Evolutionary conservation across 2,329 filamentous ascomycete genomes (phyloP), one percentile per base, ranked within the genome.

Genomic region (Davidsoniella eucalypti): DNA sequence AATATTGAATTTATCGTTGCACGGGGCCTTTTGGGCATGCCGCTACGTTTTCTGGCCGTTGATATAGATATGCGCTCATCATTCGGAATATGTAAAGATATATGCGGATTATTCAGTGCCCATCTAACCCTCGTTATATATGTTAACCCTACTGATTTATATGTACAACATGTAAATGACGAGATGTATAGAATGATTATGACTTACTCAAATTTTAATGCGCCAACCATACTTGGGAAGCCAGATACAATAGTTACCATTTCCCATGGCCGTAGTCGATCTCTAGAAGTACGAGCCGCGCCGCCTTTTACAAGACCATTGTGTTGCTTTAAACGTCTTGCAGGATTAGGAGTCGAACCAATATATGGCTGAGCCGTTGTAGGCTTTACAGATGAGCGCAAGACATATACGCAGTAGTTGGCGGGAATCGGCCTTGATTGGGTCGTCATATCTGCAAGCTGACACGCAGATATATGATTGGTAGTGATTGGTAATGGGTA

Each of bases 321-420:
- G 66, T 98, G 92, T 63, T 96, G 92, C 54, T 78, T 80, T 21
- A 96, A 71, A 12, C 92, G 83, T 53, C 90, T 76, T 1, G 80
- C 78, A 40, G 92, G 90, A 60, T 95, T 80, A 0, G 88, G 88
- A 1, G 92, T 96, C 41, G 86, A 94, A 49, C 92, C 92, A 50
- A 96, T 82, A 64, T 98, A 98, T 25, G 90, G 72, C 21, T 53
- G 52, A 37, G 42, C 49, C 2, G 75, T 78, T 25, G 75, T 72
- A 60, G 78, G 79, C 43, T 77, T 74, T 8, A 87, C 73, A 0
- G 81, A 87, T 0, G 90, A 95, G 17, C 88, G 82, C 36, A 96
- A 75, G 14, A 96, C 75, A 63, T 98, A 96, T 61, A 92, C 93
- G 57, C 85, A 87, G 61, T 96, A 96, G 56, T 95, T 82, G 1